These are phyloP conservation scores for Acanthamoeba royreba DNA, from an alignment of 208 protist species.

Conservation along the genomic window DNA sequence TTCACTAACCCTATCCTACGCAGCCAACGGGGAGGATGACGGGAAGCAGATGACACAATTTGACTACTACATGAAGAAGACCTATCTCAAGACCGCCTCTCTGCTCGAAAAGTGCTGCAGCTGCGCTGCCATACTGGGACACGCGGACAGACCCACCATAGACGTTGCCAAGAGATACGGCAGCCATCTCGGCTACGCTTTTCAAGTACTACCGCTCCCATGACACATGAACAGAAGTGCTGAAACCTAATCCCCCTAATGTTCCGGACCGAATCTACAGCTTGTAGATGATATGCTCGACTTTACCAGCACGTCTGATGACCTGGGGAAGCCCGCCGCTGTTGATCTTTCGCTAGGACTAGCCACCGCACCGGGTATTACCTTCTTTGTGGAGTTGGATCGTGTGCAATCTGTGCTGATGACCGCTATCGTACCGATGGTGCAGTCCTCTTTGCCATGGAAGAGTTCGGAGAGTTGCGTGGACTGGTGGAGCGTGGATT, in stretches of 20 bases:
- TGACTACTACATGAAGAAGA: conserved; percentile 87
- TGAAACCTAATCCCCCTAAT: not conserved
- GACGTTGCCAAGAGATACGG: conserved; percentile 78
- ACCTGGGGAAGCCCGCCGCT: conserved; percentile 55
- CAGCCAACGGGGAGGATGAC: not conserved
- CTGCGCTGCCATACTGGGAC: conserved; percentile 84
- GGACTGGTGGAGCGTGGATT: conserved; percentile 55
- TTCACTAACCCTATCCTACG: not conserved
- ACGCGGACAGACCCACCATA: conserved; percentile 50
- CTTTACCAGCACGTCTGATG: conserved; percentile 72
- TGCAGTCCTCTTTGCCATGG: conserved; percentile 57
- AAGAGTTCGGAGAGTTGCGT: conserved; percentile 57
- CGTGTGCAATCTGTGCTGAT: too few relatives aligned
- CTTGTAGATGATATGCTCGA: conserved; percentile 94
- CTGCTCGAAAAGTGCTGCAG: conserved; percentile 91
- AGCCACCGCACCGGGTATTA: conserved; percentile 59
- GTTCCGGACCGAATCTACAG: not conserved
- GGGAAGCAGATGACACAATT: conserved; percentile 35
- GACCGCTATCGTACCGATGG: not conserved
- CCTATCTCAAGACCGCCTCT: conserved; percentile 92
- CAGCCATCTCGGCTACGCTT: conserved; percentile 90
- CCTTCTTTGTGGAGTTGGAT: not conserved
- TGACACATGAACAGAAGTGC: too few relatives aligned
- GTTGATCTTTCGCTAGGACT: conserved; percentile 56
- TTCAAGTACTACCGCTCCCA: conserved; percentile 71